Evolutionary conservation across 2,329 filamentous ascomycete genomes (phyloP), one percentile per base, ranked within the genome.

Genomic region (Raffaelea deltoideospora): DNA sequence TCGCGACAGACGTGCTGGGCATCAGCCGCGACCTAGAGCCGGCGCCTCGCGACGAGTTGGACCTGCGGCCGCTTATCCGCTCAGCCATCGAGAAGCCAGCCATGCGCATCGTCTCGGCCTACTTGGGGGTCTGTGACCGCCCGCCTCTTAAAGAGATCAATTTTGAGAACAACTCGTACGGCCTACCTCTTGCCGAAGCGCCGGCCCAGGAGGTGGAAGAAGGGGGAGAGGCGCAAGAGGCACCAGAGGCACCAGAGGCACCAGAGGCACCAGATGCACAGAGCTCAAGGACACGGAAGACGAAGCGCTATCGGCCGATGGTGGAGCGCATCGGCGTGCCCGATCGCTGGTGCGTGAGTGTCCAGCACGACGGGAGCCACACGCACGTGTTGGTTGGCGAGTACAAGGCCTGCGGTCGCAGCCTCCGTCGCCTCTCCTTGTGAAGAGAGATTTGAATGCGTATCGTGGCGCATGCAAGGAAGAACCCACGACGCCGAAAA

Each of bases 1-100:
- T 34, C 9, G 13, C 14, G 21, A 21, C 34, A 10, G 17, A 34
- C 15, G 30, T 40, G 4, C 3, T 31, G 15, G 38, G 31, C 17
- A 15, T 30, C 17, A 8, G 38, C 26, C 31, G 26, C 13, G 37
- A 38, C 19, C 7, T 40, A 13, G 31, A 29, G 15, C 32, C 37
- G 8, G 22, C 3, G 10, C 14, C 30, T 9, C 19, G 10, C 3
- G 34, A 37, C 35, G 37, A 40, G 33, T 11, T 33, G 21, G 33
- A 36, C 26, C 24, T 42, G 19, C 37, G 37, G 2, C 32, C 24
- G 23, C 37, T 41, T 18, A 36, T 42, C 24, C 32, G 37, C 20
- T 4, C 30, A 2, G 21, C 41, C 3, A 35, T 40, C 20, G 41
- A 42, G 30, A 38, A 34, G 33, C 41, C 41, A 11, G 37, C 41